Percentiles rank a stretch among this genome's conserved stretches.
Conservation (phyloP, 305 asterid species). For the Solanum hybrid region DNA sequence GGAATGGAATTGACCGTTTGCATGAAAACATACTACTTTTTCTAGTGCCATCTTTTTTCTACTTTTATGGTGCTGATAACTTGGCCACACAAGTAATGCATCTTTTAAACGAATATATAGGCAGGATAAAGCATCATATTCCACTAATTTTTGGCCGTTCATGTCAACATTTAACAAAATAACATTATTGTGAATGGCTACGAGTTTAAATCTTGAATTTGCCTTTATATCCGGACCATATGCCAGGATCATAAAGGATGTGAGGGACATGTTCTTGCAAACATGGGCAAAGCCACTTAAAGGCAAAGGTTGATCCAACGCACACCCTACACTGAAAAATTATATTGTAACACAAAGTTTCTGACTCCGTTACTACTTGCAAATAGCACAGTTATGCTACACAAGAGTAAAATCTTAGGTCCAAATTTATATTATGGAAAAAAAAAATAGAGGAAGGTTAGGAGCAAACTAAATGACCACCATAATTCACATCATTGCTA, state of each 20-base stretch:
- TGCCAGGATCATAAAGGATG: background rate
- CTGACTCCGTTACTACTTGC: background rate
- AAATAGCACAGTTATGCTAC: background rate
- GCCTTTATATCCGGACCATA: background rate
- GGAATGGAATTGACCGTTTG: background rate
- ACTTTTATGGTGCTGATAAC: background rate
- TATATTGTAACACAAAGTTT: background rate
- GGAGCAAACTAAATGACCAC: background rate
- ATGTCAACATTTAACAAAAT: background rate
- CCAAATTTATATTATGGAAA: background rate
- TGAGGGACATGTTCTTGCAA: background rate
- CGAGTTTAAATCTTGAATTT: background rate
- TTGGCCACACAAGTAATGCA: background rate
- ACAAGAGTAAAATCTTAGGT: background rate
- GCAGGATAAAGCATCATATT: background rate
- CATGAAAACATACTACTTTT: background rate
- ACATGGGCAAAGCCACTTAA: background rate
- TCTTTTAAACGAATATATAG: background rate
- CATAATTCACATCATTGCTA: background rate
- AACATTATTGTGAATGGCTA: background rate
- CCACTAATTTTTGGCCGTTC: background rate
- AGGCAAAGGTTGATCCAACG: background rate
- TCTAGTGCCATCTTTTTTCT: background rate
- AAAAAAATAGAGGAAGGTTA: background rate
- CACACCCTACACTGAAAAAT: background rate